Conservation (phyloP, 352 stramenopile genomes). For the Phytophthora fragariaefolia region DNA sequence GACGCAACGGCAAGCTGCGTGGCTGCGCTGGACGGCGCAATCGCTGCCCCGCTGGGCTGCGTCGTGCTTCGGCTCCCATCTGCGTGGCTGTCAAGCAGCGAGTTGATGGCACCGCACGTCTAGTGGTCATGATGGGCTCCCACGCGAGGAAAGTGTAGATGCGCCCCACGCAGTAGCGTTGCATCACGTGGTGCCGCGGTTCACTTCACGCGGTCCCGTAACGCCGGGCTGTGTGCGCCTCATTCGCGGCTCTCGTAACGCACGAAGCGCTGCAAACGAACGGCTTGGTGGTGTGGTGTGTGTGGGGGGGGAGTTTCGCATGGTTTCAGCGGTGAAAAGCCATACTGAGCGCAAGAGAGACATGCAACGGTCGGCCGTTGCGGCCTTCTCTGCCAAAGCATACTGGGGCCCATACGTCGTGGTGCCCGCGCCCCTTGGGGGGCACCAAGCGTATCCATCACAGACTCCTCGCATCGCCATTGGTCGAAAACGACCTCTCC, state of each 20-base stretch:
- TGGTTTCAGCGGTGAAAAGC: constrained; percentile 32
- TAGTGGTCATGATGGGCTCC: no score
- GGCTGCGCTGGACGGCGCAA: not conserved
- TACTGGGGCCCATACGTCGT: constrained; percentile 19
- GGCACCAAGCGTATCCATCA: constrained; percentile 28
- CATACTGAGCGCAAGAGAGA: constrained; percentile 22
- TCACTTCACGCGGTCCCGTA: no score
- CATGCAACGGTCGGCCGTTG: constrained; percentile 41
- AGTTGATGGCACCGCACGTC: no score
- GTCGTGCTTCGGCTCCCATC: not conserved
- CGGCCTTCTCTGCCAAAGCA: constrained; percentile 32
- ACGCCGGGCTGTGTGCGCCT: no score
- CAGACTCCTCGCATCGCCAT: constrained; percentile 11
- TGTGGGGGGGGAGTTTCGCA: constrained; percentile 33
- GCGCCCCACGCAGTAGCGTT: no score
- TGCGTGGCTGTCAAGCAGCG: no score
- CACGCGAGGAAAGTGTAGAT: no score
- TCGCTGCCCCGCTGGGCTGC: no score
- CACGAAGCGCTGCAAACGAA: constrained; percentile 1
- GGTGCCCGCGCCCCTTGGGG: constrained; percentile 25
- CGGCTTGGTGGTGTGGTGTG: no score
- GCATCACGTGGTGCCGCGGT: no score
- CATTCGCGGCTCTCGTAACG: no score
- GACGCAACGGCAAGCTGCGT: not conserved
- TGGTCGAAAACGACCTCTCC: constrained; percentile 5